Conservation (phyloP, 192 early-diverging fungal genomes). For the Gorgonomyces haynaldii region DNA sequence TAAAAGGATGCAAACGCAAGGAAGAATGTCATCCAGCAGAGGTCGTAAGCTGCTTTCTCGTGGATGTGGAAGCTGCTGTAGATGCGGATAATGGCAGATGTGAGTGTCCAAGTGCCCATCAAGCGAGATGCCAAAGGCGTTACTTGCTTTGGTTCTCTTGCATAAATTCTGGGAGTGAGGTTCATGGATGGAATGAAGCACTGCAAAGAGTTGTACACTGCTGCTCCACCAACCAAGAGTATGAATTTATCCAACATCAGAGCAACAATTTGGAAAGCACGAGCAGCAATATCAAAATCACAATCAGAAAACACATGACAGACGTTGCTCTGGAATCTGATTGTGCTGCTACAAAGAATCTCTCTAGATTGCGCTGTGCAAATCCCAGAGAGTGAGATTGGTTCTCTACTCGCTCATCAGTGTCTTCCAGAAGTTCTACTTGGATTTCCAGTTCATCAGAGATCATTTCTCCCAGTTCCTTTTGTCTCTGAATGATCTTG, state of each 20-base stretch:
- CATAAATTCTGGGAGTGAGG: conserved; percentile 69
- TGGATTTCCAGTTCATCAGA: conserved; percentile 3
- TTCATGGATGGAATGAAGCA: conserved; percentile 60
- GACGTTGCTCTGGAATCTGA: too few species aligned
- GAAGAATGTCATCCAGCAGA: conserved; percentile 28
- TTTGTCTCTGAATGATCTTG: neutral
- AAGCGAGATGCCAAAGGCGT: conserved; percentile 67
- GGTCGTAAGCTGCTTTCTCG: conserved; percentile 25
- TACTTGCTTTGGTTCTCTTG: conserved; percentile 52
- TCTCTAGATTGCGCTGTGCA: too few species aligned
- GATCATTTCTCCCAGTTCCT: conserved; percentile 8
- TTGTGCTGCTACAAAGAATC: too few species aligned
- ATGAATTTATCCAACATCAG: conserved; percentile 47
- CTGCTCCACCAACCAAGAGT: conserved; percentile 58
- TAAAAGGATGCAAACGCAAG: conserved; percentile 24
- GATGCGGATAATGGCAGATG: conserved; percentile 67
- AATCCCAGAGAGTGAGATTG: too few species aligned
- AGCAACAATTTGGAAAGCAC: too few species aligned
- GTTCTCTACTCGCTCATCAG: neutral
- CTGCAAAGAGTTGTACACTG: conserved; percentile 78
- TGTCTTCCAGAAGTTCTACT: conserved; percentile 5
- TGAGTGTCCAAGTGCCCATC: conserved; percentile 83
- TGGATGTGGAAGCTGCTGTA: conserved; percentile 77
- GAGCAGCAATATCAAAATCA: too few species aligned
- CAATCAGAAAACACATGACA: too few species aligned